Base-by-base conservation (phyloP, 257 asterid species). In the Nicotiana obtusifolia region DNA sequence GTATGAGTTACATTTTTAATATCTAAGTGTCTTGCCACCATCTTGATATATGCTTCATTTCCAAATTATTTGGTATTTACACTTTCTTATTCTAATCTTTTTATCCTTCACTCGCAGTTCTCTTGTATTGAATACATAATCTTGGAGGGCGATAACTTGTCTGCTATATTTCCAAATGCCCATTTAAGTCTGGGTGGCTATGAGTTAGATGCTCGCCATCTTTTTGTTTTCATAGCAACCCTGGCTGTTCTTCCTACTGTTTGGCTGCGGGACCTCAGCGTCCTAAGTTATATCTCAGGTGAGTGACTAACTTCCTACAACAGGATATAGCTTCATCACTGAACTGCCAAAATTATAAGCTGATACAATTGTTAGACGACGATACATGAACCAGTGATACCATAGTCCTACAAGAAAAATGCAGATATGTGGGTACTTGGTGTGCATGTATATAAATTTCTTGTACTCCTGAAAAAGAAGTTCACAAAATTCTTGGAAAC, bases 211-310 rank as follows among this genome's bases (percentile, higher is more conserved):
- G 86, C 99, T 35, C 90, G 85, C 76, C 92, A 89, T 83, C 93
- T 94, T 61, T 94, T 93, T 80, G 99, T 97, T 0, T 80, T 92
- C 78, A 64, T 89, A 86, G 83, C 97, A 9, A 84, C 98, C 67
- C 80, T 96, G 76, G 94, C 97, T 20, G 92, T 96, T 82, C 98
- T 96, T 86, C 98, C 98, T 65, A 96, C 99, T 0, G 98, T 94
- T 69, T 93, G 91, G 93, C 85, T 96, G 81, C 87, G 91, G 13
- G 98, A 96, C 87, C 82, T 96, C 80, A 93, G 93, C 52, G 49
- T 93, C 76, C 98, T 94, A 73, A 96, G 99, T 88, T 96, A 93
- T 92, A 90, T 96, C 57, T 96, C 99, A 16, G 99, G 99, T 96
- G 82, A 91, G 89, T 83, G 77, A 69, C 57, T 13, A 44, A 65